Base-by-base conservation (phyloP, 306 rosid species). In the Medicago ruthenica region DNA sequence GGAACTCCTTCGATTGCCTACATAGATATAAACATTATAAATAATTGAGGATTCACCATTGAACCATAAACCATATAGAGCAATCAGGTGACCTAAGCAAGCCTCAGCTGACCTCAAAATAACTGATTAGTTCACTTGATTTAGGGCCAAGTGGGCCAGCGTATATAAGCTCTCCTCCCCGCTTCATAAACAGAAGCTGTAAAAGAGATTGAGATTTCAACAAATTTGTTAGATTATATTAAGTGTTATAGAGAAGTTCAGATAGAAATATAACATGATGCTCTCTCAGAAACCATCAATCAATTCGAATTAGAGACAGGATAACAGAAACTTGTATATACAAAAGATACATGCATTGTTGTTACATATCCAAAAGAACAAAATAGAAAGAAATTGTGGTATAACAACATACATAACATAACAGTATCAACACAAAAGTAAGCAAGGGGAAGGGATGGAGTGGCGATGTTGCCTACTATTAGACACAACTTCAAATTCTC, bases 131-230 rank as follows among this genome's bases (percentile, higher is more conserved):
- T 75, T 96, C 96, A 80, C 81, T 80, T 73, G 99, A 96, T 81
- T 82, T 92, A 68, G 92, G 93, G 55, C 99, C 99, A 44, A 96
- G 96, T 60, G 96, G 96, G 85, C 99, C 99, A 71, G 99, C 99
- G 82, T 92, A 96, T 81, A 96, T 92, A 85, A 96, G 92, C 86
- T 92, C 89, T 77, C 99, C 99, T 74, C 99, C 99, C 22, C 99
- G 97, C 92, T 96, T 96, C 99, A 96, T 82, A 72, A 81, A 92
- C 65, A 96, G 74, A 81, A 96, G 99, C 99, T 96, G 89, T 74
- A 87, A 79, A 74, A 60, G 63, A 15, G 71, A 55, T 70, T 64
- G 79, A 75, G 76, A 73, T 70, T 61, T 58, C 78, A 22, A 73
- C 73, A 44, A 76, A 73, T 15, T 0, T 36, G 37, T 61, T 47